Evolutionary conservation across 257 asterid species (phyloP).

Genomic region (Plectranthus barbatus): DNA sequence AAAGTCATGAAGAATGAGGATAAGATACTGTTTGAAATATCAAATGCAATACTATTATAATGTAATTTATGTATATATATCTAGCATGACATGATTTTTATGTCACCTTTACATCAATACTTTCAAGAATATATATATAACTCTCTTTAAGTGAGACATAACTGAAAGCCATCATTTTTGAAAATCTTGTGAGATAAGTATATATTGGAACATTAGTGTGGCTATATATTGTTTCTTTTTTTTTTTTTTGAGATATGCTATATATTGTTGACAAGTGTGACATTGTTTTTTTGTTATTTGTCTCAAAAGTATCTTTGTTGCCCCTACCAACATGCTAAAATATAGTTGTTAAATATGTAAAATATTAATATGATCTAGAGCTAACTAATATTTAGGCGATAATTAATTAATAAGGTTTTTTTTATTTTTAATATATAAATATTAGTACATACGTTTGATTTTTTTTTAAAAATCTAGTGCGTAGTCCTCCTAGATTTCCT

Average conservation of each 20-base stretch:
- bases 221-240: too few species aligned
- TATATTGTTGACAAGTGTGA: constrained; percentile 7
- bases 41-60: background rate
- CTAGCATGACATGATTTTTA: background rate
- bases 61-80: background rate
- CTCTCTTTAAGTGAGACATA: background rate
- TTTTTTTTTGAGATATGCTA: too few species aligned
- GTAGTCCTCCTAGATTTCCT: background rate
- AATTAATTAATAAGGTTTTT: too few species aligned
- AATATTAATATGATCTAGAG: too few species aligned
- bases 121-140: background rate
- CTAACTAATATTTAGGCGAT: too few species aligned
- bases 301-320: constrained; percentile 16
- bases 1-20: background rate
- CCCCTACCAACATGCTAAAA: constrained; percentile 19
- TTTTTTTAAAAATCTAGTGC: background rate
- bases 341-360: too few species aligned
- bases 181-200: background rate
- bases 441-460: too few species aligned
- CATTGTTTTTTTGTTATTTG: background rate
- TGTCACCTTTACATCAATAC: constrained; percentile 21
- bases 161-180: background rate
- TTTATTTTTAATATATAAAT: too few species aligned
- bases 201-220: background rate
- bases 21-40: background rate